These are phyloP conservation scores for Penicillium expansum DNA, from an alignment of 2,329 filamentous ascomycete species.

Conservation along the genomic window DNA sequence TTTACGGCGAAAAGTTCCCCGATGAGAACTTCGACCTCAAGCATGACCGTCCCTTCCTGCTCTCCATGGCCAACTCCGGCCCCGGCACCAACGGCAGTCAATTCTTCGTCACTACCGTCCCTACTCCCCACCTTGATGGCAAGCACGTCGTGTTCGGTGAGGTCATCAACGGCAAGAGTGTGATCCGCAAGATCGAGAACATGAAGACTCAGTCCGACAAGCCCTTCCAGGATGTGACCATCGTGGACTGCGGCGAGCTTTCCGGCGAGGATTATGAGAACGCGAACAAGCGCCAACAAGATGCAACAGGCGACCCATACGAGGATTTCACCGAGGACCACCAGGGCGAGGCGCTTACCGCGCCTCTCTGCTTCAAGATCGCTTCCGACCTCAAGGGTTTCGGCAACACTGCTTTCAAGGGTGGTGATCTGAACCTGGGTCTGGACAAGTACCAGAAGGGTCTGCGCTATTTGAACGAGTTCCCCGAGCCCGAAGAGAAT, in stretches of 20 bases:
- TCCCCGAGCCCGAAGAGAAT: conserved; percentile 66
- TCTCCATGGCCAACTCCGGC: conserved; percentile 98
- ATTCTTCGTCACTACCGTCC: conserved; percentile 95
- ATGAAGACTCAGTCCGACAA: conserved; percentile 74
- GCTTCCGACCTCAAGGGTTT: conserved; percentile 83
- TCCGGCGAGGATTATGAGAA: conserved; percentile 65
- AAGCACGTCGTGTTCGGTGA: conserved; percentile 99
- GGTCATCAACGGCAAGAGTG: conserved; percentile 86
- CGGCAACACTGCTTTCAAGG: conserved; percentile 91
- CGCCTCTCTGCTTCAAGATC: conserved; percentile 70
- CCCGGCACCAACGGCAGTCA: conserved; percentile 95
- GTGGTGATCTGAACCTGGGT: conserved; percentile 64
- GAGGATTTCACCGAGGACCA: conserved; percentile 94
- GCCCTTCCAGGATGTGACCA: conserved; percentile 68
- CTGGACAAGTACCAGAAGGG: conserved; percentile 95
- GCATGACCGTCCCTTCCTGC: conserved; percentile 87
- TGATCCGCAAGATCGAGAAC: conserved; percentile 88
- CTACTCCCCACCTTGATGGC: conserved; percentile 89
- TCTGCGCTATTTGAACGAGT: conserved; percentile 82
- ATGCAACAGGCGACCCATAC: conserved; percentile 83
- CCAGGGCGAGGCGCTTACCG: conserved; percentile 60
- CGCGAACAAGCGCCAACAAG: conserved; percentile 66
- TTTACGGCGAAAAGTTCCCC: conserved; percentile 95
- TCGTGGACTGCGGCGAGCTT: conserved; percentile 84
- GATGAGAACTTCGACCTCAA: conserved; percentile 93